Percentiles rank a stretch among this genome's conserved stretches.
Evolutionary conservation across 495 filamentous ascomycete species (phyloP).

Genomic region (Daldinia loculata): DNA sequence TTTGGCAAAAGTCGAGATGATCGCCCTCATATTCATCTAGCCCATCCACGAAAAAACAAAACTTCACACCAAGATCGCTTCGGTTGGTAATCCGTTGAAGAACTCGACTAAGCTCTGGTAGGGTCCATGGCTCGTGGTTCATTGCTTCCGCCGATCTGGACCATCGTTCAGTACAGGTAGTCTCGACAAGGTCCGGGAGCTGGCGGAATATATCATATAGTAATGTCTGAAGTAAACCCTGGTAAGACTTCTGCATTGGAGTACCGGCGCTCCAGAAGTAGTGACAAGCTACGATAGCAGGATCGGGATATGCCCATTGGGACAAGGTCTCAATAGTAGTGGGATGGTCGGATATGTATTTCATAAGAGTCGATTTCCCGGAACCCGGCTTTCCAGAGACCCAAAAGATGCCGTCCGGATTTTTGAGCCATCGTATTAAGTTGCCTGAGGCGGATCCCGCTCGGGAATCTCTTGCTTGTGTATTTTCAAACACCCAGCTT

Average conservation of each 20-base stretch:
- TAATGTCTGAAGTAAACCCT: slow-evolving; percentile 52
- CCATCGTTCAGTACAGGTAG: slow-evolving; percentile 27
- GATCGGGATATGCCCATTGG: slow-evolving; percentile 31
- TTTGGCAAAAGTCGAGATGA: slow-evolving; percentile 15
- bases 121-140: not conserved
- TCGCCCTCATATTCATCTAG: slow-evolving; percentile 41
- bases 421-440: slow-evolving; percentile 10
- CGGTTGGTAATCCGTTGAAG: not conserved
- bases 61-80: not conserved
- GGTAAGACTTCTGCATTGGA: slow-evolving; percentile 49
- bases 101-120: slow-evolving; percentile 1
- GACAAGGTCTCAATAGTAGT: slow-evolving; percentile 14
- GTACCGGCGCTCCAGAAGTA: slow-evolving; percentile 52
- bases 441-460: not conserved
- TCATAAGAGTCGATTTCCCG: slow-evolving; percentile 55
- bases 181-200: slow-evolving; percentile 34
- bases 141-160: not conserved
- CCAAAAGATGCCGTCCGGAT: slow-evolving; percentile 44
- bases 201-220: slow-evolving; percentile 49
- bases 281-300: slow-evolving; percentile 24
- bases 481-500: slow-evolving; percentile 14
- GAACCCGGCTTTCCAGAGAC: slow-evolving; percentile 51
- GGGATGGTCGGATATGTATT: slow-evolving; percentile 39
- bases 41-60: slow-evolving; percentile 47
- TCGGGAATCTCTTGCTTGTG: not conserved